Conservation (phyloP, 2,329 filamentous ascomycete species). For the Whalleya microplaca region DNA sequence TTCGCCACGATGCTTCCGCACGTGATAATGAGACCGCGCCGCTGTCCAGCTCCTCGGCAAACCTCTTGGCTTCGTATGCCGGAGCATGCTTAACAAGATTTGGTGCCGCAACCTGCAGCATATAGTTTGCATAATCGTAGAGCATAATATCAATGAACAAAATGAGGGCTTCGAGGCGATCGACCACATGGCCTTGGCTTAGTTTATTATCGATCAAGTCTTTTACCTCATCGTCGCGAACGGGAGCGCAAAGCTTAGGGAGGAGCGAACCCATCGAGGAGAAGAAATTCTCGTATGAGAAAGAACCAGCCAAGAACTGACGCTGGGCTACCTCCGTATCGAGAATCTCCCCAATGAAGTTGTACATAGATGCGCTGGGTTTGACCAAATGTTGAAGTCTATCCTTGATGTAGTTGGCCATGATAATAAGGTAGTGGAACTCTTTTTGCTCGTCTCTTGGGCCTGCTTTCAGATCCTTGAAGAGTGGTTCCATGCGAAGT, state of each 20-base stretch:
- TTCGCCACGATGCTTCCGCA: conserved; percentile 69
- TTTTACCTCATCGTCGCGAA: conserved; percentile 77
- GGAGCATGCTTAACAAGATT: conserved; percentile 72
- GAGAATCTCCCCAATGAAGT: conserved; percentile 73
- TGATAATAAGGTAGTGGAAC: conserved; percentile 69
- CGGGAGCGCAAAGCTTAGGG: conserved; percentile 79
- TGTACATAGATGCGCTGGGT: conserved; percentile 73
- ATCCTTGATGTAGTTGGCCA: conserved; percentile 71
- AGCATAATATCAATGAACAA: conserved; percentile 77
- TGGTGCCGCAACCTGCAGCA: conserved; percentile 72
- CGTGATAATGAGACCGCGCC: conserved; percentile 57
- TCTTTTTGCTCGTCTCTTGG: conserved; percentile 69
- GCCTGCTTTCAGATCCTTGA: conserved; percentile 62
- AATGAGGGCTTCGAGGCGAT: conserved; percentile 75
- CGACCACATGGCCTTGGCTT: conserved; percentile 66
- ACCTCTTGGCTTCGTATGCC: conserved; percentile 75
- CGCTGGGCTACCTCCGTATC: conserved; percentile 72
- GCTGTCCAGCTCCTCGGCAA: conserved; percentile 65
- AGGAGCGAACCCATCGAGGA: conserved; percentile 74
- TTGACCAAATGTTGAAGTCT: conserved; percentile 75
- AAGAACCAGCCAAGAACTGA: conserved; percentile 72
- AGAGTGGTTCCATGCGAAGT: conserved; percentile 52
- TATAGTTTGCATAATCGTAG: conserved; percentile 81
- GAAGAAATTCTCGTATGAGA: conserved; percentile 83
- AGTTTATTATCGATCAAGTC: conserved; percentile 66